Percentiles rank a stretch among this genome's conserved stretches.
These are phyloP conservation scores for Amanita phalloides DNA, from an alignment of 768 basidiomycete species.

Conservation along the genomic window DNA sequence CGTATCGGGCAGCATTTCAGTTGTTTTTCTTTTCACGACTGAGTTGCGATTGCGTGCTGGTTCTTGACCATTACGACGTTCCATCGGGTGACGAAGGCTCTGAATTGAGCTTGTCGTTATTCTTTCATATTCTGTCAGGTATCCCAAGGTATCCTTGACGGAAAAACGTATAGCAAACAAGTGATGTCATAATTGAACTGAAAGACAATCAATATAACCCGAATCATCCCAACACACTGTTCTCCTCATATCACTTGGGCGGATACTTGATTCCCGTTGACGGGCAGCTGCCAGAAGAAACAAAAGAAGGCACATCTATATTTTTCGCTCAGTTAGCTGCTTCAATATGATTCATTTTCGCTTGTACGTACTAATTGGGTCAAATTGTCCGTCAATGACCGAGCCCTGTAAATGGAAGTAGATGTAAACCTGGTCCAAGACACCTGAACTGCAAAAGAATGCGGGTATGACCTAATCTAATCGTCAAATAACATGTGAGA, in stretches of 20 bases:
- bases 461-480: not conserved
- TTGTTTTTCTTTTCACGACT: too few species aligned
- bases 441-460: not conserved
- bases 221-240: not conserved
- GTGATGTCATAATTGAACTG: too few species aligned
- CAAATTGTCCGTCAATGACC: conserved; percentile 2
- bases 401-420: conserved; percentile 2
- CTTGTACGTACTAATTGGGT: not conserved
- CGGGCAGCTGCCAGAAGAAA: conserved; percentile 1
- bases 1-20: too few species aligned
- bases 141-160: not conserved
- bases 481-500: too few species aligned
- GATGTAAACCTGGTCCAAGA: conserved; percentile 1
- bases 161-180: not conserved
- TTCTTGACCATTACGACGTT: too few species aligned
- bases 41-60: too few species aligned
- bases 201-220: too few species aligned
- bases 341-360: not conserved
- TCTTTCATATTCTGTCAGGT: too few species aligned
- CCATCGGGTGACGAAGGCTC: too few species aligned
- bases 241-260: not conserved
- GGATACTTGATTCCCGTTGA: conserved; percentile 1
- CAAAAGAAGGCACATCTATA: not conserved
- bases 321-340: not conserved
- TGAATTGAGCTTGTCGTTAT: too few species aligned